These are phyloP conservation scores for Hymenoscyphus infarciens DNA, from an alignment of 2,329 filamentous ascomycete genomes.

Conservation along the genomic window DNA sequence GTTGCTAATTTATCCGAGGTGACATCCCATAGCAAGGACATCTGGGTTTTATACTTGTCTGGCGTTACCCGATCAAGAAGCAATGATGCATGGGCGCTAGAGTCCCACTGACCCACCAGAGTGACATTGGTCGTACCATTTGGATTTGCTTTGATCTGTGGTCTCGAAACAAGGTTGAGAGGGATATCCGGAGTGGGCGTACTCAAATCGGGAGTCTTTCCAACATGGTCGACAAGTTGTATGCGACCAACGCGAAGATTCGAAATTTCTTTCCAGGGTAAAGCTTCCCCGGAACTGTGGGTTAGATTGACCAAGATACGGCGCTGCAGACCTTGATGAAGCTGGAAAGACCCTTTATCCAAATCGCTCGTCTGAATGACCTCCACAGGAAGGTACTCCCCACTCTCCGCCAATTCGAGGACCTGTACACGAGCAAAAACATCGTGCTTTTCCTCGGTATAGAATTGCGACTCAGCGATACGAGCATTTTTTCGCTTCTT, in stretches of 20 bases:
- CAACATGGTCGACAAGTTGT: conserved; percentile 77
- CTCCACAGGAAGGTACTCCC: conserved; percentile 88
- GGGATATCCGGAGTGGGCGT: conserved; percentile 69
- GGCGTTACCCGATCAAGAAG: conserved; percentile 88
- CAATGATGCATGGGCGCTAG: conserved; percentile 85
- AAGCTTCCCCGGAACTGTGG: conserved; percentile 80
- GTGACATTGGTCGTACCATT: conserved; percentile 88
- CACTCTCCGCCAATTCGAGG: conserved; percentile 85
- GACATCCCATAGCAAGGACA: conserved; percentile 83
- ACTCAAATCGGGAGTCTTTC: conserved; percentile 78
- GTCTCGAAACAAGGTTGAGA: conserved; percentile 73
- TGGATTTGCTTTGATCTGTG: conserved; percentile 76
- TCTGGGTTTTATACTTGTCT: conserved; percentile 89
- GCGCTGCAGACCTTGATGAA: conserved; percentile 91
- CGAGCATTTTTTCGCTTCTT: conserved; percentile 54
- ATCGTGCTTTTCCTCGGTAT: conserved; percentile 89
- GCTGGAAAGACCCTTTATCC: conserved; percentile 86
- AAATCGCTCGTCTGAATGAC: conserved; percentile 81
- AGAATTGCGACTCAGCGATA: conserved; percentile 89
- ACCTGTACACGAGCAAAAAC: conserved; percentile 85
- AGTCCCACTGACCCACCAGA: conserved; percentile 93
- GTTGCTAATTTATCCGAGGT: conserved; percentile 78
- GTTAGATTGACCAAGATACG: conserved; percentile 84
- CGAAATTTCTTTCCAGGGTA: conserved; percentile 84
- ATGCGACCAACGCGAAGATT: conserved; percentile 76